Percentiles rank a stretch among this genome's conserved stretches.
These are phyloP conservation scores for Apiospora rasikravindrae DNA, from an alignment of 2,329 filamentous ascomycete genomes.

Conservation along the genomic window DNA sequence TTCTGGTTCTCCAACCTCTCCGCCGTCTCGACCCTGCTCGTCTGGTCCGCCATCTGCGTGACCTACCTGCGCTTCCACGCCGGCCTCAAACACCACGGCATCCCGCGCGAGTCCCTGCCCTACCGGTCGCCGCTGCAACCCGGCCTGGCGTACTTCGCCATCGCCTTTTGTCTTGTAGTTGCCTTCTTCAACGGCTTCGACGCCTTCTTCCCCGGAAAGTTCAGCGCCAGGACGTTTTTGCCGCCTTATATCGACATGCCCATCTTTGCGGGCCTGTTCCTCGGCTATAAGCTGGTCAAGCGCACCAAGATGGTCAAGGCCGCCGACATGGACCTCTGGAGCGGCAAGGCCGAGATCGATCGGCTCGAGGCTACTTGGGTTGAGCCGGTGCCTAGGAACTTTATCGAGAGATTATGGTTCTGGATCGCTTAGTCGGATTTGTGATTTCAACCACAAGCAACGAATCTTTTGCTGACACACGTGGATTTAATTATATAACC, in stretches of 20 bases:
- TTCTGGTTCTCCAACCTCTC: slow-evolving; percentile 57
- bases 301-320: slow-evolving; percentile 54
- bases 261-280: slow-evolving; percentile 67
- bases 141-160: slow-evolving; percentile 68
- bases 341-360: slow-evolving; percentile 47
- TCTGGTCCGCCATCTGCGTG: slow-evolving; percentile 70
- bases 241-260: slow-evolving; percentile 74
- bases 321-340: slow-evolving; percentile 47
- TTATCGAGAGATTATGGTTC: slow-evolving; percentile 46
- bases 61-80: slow-evolving; percentile 74
- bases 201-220: slow-evolving; percentile 66
- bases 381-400: slow-evolving; percentile 42
- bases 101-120: slow-evolving; percentile 67
- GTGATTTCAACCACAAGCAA: neutral
- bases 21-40: slow-evolving; percentile 72
- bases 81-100: slow-evolving; percentile 67
- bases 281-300: slow-evolving; percentile 71
- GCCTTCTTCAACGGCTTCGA: slow-evolving; percentile 75
- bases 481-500: neutral
- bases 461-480: neutral
- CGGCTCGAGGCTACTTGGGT: slow-evolving; percentile 44
- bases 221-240: slow-evolving; percentile 59
- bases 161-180: slow-evolving; percentile 67
- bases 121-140: slow-evolving; percentile 72
- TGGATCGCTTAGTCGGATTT: slow-evolving; percentile 43